phyloP scores from a whole-genome alignment of 352 stramenopile genomes.

The Phytopythium montanum region DNA sequence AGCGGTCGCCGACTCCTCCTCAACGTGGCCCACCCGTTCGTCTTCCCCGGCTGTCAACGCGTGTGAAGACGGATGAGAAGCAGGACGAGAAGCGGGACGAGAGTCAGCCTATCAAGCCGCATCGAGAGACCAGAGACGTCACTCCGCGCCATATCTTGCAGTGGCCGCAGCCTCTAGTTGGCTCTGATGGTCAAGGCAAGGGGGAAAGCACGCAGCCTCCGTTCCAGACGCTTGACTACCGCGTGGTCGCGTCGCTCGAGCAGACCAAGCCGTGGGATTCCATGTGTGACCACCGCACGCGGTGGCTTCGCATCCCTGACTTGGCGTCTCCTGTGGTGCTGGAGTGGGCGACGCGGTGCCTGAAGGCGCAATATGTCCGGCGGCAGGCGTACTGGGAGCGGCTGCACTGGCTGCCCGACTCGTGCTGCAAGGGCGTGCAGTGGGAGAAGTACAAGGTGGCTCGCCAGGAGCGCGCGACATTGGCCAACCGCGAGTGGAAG shows the following conservation, averaged over 20 bases:
- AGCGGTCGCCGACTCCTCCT: not conserved
- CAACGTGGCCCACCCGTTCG: not conserved
- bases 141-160: not conserved
- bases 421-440: constrained; percentile 6
- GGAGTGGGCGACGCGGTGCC: not conserved
- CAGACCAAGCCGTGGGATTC: constrained; percentile 6
- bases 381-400: constrained; percentile 7
- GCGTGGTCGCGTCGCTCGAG: constrained; percentile 7
- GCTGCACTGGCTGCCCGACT: constrained; percentile 4
- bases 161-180: not conserved
- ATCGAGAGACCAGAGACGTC: not conserved
- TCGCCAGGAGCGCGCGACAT: constrained; percentile 3
- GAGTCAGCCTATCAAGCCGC: not conserved
- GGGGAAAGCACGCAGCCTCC: not conserved
- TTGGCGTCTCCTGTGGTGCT: not conserved
- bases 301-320: constrained; percentile 2
- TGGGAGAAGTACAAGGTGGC: constrained; percentile 10
- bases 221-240: constrained; percentile 3
- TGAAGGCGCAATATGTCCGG: constrained; percentile 2
- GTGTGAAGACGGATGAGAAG: not conserved
- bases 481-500: constrained; percentile 6
- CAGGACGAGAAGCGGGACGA: not conserved
- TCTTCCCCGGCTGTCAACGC: not conserved
- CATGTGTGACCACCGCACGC: not conserved
- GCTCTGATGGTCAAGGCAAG: not conserved